These are phyloP conservation scores for Platanthera zijinensis DNA, from an alignment of 106 monocot genomes.

Conservation along the genomic window DNA sequence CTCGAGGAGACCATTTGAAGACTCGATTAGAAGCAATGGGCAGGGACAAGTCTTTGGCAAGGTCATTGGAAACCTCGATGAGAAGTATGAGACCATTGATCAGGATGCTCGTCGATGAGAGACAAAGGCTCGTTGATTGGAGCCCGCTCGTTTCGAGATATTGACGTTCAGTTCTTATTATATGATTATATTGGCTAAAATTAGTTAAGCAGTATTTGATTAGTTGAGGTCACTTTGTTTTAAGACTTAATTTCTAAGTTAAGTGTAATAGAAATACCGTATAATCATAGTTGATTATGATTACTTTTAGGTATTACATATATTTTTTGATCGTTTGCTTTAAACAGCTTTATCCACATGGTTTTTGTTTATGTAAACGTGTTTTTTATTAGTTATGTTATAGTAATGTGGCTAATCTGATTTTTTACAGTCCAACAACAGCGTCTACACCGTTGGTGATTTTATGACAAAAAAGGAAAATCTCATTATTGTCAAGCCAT, in stretches of 20 bases:
- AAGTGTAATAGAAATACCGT: neutral
- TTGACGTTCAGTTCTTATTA: neutral
- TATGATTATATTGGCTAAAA: neutral
- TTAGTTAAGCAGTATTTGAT: neutral
- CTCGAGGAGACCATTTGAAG: too few species aligned
- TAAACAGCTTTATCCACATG: neutral
- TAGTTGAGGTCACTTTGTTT: neutral
- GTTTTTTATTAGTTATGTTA: neutral
- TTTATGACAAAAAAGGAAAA: constrained; percentile 70
- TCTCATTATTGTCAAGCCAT: constrained; percentile 45
- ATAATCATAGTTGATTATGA: neutral
- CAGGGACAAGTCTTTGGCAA: too few species aligned
- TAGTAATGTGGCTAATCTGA: neutral
- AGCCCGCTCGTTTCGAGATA: too few species aligned
- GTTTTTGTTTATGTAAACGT: neutral
- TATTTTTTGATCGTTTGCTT: neutral
- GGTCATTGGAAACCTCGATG: too few species aligned
- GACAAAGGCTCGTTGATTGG: too few species aligned
- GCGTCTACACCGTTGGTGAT: constrained; percentile 47
- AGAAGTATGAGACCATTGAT: too few species aligned
- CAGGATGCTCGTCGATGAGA: too few species aligned
- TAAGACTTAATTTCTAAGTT: neutral
- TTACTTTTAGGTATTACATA: neutral
- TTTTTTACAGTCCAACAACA: constrained; percentile 29
- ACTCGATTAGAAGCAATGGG: too few species aligned